phyloP scores from a whole-genome alignment of 75 land plant genomes.

The Pinus tabuliformis region DNA sequence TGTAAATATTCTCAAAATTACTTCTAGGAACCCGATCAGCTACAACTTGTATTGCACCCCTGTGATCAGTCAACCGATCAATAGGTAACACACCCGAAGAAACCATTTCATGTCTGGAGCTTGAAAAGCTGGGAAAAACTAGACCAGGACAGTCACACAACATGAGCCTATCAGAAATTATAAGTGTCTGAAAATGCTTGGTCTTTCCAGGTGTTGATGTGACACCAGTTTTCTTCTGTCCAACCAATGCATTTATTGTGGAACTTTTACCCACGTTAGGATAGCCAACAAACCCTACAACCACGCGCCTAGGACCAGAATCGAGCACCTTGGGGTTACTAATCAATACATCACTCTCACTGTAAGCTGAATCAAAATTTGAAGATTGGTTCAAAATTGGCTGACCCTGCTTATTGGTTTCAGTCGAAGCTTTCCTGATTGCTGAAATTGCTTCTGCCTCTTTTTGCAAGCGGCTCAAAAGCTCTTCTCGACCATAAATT shows the following conservation, averaged over 20 bases:
- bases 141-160: constrained; percentile 99
- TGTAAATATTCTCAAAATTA: constrained; percentile 61
- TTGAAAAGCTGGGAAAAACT: constrained; percentile 93
- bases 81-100: constrained; percentile 95
- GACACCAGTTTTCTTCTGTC: constrained; percentile 92
- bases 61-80: constrained; percentile 88
- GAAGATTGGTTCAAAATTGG: constrained; percentile 5
- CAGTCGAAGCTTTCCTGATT: constrained; percentile 23
- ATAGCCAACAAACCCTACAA: constrained; percentile 97
- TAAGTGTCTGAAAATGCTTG: constrained; percentile 94
- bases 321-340: constrained; percentile 3
- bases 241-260: constrained; percentile 96
- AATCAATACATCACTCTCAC: not conserved
- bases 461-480: constrained; percentile 64
- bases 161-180: constrained; percentile 75
- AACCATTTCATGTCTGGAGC: constrained; percentile 92
- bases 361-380: constrained; percentile 9
- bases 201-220: constrained; percentile 99
- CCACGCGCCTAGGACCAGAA: constrained; percentile 35
- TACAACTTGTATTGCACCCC: constrained; percentile 90
- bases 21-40: constrained; percentile 70
- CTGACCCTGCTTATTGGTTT: not conserved
- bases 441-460: constrained; percentile 72
- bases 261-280: constrained; percentile 99
- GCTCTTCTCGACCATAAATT: constrained; percentile 77